Evolutionary conservation across 2,329 filamentous ascomycete genomes (phyloP), one percentile per base, ranked within the genome.

Genomic region (Colletotrichum sp.): DNA sequence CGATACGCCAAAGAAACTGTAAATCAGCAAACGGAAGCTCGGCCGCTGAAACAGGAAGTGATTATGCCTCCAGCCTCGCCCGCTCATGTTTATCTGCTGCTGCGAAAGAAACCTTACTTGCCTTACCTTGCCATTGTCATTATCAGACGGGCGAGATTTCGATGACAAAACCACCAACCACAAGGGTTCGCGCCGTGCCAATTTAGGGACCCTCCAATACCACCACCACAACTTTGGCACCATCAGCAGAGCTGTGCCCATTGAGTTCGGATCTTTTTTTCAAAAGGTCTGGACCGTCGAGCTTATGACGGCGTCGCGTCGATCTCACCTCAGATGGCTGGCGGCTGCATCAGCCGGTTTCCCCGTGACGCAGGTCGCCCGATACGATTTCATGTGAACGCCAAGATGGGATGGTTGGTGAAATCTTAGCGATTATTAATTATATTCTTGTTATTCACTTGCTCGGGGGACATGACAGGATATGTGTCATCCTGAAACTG

Each of bases 241-340:
- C 19, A 61, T 30, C 28, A 61, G 28, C 25, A 30, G 59, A n/a
- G 30, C 30, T 28, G 30, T 16, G 27, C 30, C 28, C 27, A 34
- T 57, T 27, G 52, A 57, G 52, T 22, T 57, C 52, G 22, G 52
- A n/a, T 44, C 5, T 44, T 44, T 44, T n/a, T 44, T 28, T 4
- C 19, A 36, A 25, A 67, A 59, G 69, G 72, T 34, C 72, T 68
- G 39, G 72, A 75, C 72, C 69, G 36, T 48, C 52, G 39, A 72
- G 55, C n/a, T 67, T 39, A 55, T 63, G 27, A 57, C 30, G 19
- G 48, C 44, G 59, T 30, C 68, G 28, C 25, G 68, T 25, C 55
- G 72, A 75, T 75, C 69, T 68, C 69, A 39, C 63, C 63, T 48
- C 25, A 55, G 25, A 59, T 57, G 16, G 25, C 60, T 27, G 55